Conservation (phyloP, 1,139 yeast genomes). For the Magnusiomyces ingens region DNA sequence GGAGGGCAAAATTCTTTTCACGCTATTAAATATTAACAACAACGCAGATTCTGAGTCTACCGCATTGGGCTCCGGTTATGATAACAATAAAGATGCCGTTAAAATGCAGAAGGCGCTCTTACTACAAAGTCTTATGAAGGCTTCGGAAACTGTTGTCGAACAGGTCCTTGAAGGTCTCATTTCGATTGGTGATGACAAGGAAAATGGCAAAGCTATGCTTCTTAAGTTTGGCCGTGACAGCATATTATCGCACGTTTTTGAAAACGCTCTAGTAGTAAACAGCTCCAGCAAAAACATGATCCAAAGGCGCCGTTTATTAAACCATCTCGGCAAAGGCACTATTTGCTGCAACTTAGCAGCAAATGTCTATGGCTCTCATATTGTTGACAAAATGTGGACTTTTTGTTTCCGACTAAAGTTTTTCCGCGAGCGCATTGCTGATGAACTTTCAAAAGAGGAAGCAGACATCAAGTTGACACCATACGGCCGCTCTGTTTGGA, state of each 20-base stretch:
- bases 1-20: conserved; percentile 45
- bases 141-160: conserved; percentile 38
- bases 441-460: conserved; percentile 53
- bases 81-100: conserved; percentile 88
- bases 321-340: conserved; percentile 46
- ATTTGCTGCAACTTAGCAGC: conserved; percentile 53
- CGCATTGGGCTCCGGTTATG: conserved; percentile 73
- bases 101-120: conserved; percentile 77
- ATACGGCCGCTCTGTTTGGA: conserved; percentile 92
- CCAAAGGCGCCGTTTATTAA: conserved; percentile 61
- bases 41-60: conserved; percentile 52
- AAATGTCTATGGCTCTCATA: conserved; percentile 87
- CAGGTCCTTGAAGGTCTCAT: conserved; percentile 54
- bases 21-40: conserved; percentile 39
- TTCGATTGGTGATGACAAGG: conserved; percentile 36
- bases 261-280: conserved; percentile 33
- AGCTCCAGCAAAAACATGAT: conserved; percentile 36
- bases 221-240: conserved; percentile 8
- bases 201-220: not conserved
- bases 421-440: conserved; percentile 82
- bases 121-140: conserved; percentile 53
- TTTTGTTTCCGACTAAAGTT: conserved; percentile 72
- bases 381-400: conserved; percentile 77
- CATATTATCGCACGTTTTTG: conserved; percentile 77
- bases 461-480: conserved; percentile 72